Conservation (phyloP, 345 rosid species). For the Toxicodendron radicans region DNA sequence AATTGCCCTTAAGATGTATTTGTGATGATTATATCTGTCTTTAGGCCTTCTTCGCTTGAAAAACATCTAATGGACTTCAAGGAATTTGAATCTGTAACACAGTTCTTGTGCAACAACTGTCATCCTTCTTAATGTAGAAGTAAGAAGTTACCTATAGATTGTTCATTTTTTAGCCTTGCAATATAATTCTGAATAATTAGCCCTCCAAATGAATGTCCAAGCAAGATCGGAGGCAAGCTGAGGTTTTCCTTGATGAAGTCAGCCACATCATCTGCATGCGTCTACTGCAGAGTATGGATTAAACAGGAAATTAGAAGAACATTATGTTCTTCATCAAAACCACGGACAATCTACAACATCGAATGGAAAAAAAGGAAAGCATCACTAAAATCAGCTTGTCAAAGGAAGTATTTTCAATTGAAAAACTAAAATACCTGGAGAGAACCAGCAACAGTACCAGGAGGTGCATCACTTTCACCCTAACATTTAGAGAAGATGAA, state of each 20-base stretch:
- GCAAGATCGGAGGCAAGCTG: slow-evolving; percentile 57
- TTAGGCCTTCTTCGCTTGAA: neutral
- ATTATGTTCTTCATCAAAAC: neutral
- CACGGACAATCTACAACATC: neutral
- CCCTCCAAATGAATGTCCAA: slow-evolving; percentile 96
- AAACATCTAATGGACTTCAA: neutral
- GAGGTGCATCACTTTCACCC: slow-evolving; percentile 89
- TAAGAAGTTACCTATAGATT: slow-evolving; percentile 35
- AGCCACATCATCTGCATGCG: slow-evolving; percentile 83
- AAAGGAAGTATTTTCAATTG: slow-evolving; percentile 4
- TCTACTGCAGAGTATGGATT: slow-evolving; percentile 57
- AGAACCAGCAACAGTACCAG: slow-evolving; percentile 66
- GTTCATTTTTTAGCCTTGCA: slow-evolving; percentile 47
- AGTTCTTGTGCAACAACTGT: neutral
- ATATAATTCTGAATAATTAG: slow-evolving; percentile 76
- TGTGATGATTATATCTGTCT: neutral
- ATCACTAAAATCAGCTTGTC: neutral
- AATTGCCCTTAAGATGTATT: neutral
- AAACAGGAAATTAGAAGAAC: slow-evolving; percentile 20
- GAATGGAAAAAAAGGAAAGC: neutral
- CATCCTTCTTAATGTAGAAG: neutral
- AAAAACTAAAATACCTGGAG: slow-evolving; percentile 56
- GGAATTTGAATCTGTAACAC: slow-evolving; percentile 2
- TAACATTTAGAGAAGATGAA: slow-evolving; percentile 25
- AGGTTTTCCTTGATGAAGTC: slow-evolving; percentile 62